phyloP scores from a whole-genome alignment of 2,329 filamentous ascomycete genomes.

The Celoporthe dispersa region DNA sequence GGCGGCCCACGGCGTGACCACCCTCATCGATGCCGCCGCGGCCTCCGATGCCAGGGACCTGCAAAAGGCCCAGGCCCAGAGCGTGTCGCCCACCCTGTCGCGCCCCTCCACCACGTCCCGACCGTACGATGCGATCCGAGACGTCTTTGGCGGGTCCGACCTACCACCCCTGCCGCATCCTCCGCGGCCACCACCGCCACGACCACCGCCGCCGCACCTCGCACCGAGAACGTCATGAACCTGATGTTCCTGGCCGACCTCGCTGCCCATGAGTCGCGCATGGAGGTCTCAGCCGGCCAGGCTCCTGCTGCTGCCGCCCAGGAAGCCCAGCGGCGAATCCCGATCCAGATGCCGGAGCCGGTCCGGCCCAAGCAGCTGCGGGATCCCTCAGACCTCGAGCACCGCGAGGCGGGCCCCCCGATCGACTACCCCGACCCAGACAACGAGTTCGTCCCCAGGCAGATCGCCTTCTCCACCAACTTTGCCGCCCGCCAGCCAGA shows the following conservation, averaged over 20 bases:
- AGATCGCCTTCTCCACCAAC: conserved; percentile 20
- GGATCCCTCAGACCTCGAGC: conserved; percentile 27
- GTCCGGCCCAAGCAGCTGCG: conserved; percentile 27
- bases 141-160: conserved; percentile 45
- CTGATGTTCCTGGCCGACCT: conserved; percentile 23
- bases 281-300: neutral
- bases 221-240: conserved; percentile 13
- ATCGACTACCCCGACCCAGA: conserved; percentile 25
- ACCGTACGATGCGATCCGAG: conserved; percentile 50
- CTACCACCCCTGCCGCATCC: conserved; percentile 32
- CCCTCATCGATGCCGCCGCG: conserved; percentile 31
- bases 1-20: conserved; percentile 31
- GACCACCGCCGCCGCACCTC: conserved; percentile 25
- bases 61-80: conserved; percentile 25
- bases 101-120: conserved; percentile 38
- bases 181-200: too few relatives aligned
- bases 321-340: conserved; percentile 20
- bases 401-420: conserved; percentile 6
- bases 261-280: neutral
- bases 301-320: conserved; percentile 9
- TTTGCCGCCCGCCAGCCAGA: conserved; percentile 19
- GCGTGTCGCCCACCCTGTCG: conserved; percentile 17
- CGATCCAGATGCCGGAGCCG: conserved; percentile 29
- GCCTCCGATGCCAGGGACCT: conserved; percentile 21
- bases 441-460: conserved; percentile 21